phyloP scores from a whole-genome alignment of 2,329 filamentous ascomycete species.

The Bimuria novae-zelandiae region DNA sequence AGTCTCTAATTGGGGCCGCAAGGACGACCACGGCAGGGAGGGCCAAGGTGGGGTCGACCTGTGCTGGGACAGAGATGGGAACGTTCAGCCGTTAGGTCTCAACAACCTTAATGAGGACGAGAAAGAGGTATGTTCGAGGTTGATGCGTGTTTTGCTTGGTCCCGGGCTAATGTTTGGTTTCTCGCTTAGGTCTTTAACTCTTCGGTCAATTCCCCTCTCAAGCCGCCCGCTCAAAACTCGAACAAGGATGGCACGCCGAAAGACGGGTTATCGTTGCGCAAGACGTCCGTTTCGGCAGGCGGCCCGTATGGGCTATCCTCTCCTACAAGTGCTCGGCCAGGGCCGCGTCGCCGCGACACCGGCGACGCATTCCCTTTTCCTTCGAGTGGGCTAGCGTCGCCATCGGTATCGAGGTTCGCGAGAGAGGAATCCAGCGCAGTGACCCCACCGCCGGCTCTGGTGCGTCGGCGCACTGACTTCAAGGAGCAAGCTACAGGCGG shows the following conservation, averaged over 20 bases:
- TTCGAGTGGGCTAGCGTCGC: constrained; percentile 61
- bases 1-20: constrained; percentile 72
- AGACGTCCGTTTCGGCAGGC: constrained; percentile 76
- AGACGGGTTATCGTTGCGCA: constrained; percentile 69
- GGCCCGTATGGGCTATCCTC: constrained; percentile 72
- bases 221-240: constrained; percentile 72
- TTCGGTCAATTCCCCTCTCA: constrained; percentile 93
- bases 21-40: constrained; percentile 70
- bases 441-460: constrained; percentile 63
- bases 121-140: constrained; percentile 59
- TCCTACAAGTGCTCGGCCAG: constrained; percentile 73
- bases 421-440: constrained; percentile 67
- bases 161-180: constrained; percentile 20
- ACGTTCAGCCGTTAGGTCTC: constrained; percentile 71
- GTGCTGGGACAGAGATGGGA: constrained; percentile 82
- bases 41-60: constrained; percentile 81
- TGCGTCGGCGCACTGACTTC: constrained; percentile 66
- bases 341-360: constrained; percentile 82
- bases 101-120: constrained; percentile 72
- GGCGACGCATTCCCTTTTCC: constrained; percentile 68
- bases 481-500: constrained; percentile 54
- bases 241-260: constrained; percentile 65
- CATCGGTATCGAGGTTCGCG: constrained; percentile 63
- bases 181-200: constrained; percentile 70
- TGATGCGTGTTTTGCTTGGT: constrained; percentile 4